Conservation (phyloP, 2,329 filamentous ascomycete species). For the Nectriaceae sp. region DNA sequence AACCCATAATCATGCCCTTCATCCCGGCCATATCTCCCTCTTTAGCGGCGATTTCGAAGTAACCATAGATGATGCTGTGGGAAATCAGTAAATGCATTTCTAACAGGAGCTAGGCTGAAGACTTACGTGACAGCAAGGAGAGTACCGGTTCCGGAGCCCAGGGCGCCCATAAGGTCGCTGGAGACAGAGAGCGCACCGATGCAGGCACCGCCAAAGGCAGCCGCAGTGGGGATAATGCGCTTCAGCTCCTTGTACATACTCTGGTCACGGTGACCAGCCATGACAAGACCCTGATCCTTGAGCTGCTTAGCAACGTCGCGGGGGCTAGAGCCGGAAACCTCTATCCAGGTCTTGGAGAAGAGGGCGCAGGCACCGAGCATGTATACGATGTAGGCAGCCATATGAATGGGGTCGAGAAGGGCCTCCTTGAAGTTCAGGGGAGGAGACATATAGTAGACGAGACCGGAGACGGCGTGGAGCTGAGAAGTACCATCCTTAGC, state of each 20-base stretch:
- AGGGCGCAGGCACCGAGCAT: slow-evolving; percentile 97
- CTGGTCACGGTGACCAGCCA: slow-evolving; percentile 99
- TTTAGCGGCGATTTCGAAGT: slow-evolving; percentile 99
- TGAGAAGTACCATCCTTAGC: slow-evolving; percentile 94
- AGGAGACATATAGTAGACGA: slow-evolving; percentile 99
- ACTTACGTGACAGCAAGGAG: slow-evolving; percentile 97
- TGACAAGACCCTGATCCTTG: slow-evolving; percentile 98
- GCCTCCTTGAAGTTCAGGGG: slow-evolving; percentile 97
- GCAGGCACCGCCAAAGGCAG: slow-evolving; percentile 97
- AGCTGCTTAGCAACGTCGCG: slow-evolving; percentile 99
- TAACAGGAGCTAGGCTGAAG: slow-evolving; percentile 25
- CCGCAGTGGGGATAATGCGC: slow-evolving; percentile 97
- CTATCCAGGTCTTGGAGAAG: slow-evolving; percentile 99
- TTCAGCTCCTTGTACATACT: slow-evolving; percentile 99
- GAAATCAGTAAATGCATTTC: slow-evolving; percentile 31
- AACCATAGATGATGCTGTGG: slow-evolving; percentile 94
- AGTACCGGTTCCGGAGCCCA: slow-evolving; percentile 97
- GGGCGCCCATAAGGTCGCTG: slow-evolving; percentile 91
- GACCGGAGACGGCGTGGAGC: slow-evolving; percentile 88
- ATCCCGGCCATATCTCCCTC: slow-evolving; percentile 91
- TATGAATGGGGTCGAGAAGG: slow-evolving; percentile 95
- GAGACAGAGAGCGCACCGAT: slow-evolving; percentile 96
- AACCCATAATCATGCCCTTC: slow-evolving; percentile 74
- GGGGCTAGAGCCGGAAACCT: slow-evolving; percentile 96
- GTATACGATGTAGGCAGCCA: slow-evolving; percentile 90